Evolutionary conservation across 306 rosid genomes (phyloP).

Genomic region (Cercis canadensis): DNA sequence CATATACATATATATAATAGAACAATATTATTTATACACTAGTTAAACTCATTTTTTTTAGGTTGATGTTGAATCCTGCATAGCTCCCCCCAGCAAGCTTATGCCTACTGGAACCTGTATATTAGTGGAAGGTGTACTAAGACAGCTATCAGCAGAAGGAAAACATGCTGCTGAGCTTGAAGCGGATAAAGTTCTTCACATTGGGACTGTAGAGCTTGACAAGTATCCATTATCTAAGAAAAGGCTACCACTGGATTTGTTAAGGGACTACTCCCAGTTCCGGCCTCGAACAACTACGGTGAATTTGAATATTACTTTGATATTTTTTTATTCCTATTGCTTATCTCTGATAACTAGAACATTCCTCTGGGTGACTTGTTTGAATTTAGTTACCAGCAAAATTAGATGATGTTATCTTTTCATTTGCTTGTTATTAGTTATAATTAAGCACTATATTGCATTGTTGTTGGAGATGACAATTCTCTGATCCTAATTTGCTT

Average conservation of each 20-base stretch:
- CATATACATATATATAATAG: too few relatives aligned
- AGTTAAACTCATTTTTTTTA: too few relatives aligned
- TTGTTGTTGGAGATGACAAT: background rate
- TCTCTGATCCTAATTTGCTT: too few relatives aligned
- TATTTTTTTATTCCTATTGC: constrained; percentile 15
- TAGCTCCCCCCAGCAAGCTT: constrained; percentile 53
- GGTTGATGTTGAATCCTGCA: constrained; percentile 74
- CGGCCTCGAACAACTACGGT: constrained; percentile 94
- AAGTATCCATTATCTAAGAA: constrained; percentile 78
- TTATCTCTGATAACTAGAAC: constrained; percentile 4
- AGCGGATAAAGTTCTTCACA: constrained; percentile 74
- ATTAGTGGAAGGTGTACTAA: constrained; percentile 79
- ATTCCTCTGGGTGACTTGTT: background rate
- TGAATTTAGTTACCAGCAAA: constrained; percentile 10
- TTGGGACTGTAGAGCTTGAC: constrained; percentile 74
- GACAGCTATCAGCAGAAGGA: constrained; percentile 43
- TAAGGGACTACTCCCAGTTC: constrained; percentile 75
- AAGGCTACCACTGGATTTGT: constrained; percentile 62
- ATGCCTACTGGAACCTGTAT: constrained; percentile 78
- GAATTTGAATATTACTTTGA: constrained; percentile 33
- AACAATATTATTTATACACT: too few relatives aligned
- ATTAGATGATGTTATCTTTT: background rate
- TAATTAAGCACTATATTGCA: background rate
- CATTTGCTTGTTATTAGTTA: constrained; percentile 8
- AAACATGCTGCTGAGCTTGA: constrained; percentile 67